Conservation (phyloP, 2,329 filamentous ascomycete genomes). For the Penicillium aurantiogriseum region DNA sequence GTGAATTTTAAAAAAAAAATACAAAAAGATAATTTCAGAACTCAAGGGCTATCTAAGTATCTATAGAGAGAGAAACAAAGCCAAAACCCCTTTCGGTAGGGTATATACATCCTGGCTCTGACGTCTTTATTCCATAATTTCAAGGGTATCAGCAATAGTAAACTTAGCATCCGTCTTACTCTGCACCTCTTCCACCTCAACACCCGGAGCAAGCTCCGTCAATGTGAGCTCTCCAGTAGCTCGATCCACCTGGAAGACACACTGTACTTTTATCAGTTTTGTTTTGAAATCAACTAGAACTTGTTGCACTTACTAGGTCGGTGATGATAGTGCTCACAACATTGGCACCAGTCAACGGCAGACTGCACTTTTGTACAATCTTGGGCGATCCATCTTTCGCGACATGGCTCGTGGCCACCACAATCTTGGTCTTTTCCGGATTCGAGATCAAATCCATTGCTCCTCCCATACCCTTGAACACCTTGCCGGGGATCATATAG, state of each 20-base stretch:
- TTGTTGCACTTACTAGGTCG: slow-evolving; percentile 60
- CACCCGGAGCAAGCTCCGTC: slow-evolving; percentile 68
- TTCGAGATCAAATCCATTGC: slow-evolving; percentile 73
- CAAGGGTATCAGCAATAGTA: slow-evolving; percentile 58
- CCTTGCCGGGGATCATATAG: slow-evolving; percentile 87
- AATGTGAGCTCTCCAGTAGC: slow-evolving; percentile 48
- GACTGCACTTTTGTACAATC: slow-evolving; percentile 61
- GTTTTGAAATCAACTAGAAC: background rate
- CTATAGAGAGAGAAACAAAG: background rate
- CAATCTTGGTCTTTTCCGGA: slow-evolving; percentile 69
- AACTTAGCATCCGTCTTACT: slow-evolving; percentile 70
- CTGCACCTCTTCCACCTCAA: slow-evolving; percentile 66
- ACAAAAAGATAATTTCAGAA: no score
- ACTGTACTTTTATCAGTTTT: slow-evolving; percentile 49
- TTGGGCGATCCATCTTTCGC: slow-evolving; percentile 68
- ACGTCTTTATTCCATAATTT: slow-evolving; percentile 45
- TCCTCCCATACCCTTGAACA: slow-evolving; percentile 82
- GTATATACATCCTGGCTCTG: background rate
- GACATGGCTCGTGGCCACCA: slow-evolving; percentile 68
- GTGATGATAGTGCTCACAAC: slow-evolving; percentile 73
- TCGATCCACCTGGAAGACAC: slow-evolving; percentile 72
- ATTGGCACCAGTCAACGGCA: slow-evolving; percentile 65
- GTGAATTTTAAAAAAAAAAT: no score
- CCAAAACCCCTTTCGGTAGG: background rate
- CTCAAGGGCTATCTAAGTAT: no score